Base-by-base conservation (phyloP, 768 basidiomycete genomes). In the Lactifluus volemus region DNA sequence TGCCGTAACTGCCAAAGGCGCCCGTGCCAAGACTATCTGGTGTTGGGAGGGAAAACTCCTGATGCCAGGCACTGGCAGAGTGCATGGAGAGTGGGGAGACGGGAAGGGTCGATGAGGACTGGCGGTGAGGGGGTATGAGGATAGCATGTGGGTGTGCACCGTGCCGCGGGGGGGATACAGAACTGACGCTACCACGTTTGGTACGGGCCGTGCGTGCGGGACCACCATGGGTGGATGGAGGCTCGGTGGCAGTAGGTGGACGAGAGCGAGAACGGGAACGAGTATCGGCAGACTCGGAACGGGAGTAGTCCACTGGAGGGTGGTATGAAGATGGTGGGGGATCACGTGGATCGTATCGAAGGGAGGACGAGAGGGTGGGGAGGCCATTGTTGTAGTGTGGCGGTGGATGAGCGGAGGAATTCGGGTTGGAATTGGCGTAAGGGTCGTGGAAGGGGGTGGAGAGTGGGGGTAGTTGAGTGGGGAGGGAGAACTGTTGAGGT, bases 141-240 rank as follows among this genome's bases (percentile, higher is more conserved):
- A 90, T 89, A 10, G 85, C 85, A 65, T 85, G 84, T 0, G 85
- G 84, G 10, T 62, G 21, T 48, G 58, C 67, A 69, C 55, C 70
- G 69, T 50, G 71, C 71, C 51, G 76, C 44, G 81, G 84, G 53
- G 79, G 85, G 60, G 70, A 79, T 49, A 77, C 82, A 12, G 82
- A 79, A 62, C 80, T 81, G 49, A 88, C 76, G 63, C 81, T 82
- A 59, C 81, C 81, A 58, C 86, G 74, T 61, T 86, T 77, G 19
- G 81, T 69, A 53, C 77, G 69, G 29, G 71, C 67, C 48, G 72
- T 68, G 17, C 85, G 75, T 15, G 80, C 82, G 17, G 82, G 73
- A 30, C 69, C 68, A 53, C 70, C 69, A 66, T 72, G 67, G 25
- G 73, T 70, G 47, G 63, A 57, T 44, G 61, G 61, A 17, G 61